Conservation (phyloP, 2,329 filamentous ascomycete species). For the Pseudogymnoascus sp. region DNA sequence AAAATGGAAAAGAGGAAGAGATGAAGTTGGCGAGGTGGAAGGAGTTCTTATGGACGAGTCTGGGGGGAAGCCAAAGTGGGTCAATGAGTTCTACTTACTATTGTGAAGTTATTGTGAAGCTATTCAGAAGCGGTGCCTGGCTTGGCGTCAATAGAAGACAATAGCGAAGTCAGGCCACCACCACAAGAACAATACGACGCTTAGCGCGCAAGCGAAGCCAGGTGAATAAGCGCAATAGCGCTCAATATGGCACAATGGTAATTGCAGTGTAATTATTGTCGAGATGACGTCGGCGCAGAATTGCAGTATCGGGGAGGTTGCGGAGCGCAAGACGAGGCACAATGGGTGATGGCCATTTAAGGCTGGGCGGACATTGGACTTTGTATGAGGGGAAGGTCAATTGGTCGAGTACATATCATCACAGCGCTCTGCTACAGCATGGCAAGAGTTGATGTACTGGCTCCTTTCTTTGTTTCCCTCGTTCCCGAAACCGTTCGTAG, state of each 20-base stretch:
- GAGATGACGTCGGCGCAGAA: not conserved
- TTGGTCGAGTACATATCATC: slow-evolving; percentile 4
- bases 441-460: not conserved
- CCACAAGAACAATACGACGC: not conserved
- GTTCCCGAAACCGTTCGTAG: not conserved
- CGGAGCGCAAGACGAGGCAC: not conserved
- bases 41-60: not conserved
- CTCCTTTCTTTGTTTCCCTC: slow-evolving; percentile 1
- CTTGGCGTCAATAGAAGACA: slow-evolving; percentile 5
- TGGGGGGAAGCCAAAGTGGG: not conserved
- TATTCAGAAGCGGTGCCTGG: slow-evolving; percentile 11
- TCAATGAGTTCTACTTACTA: slow-evolving; percentile 12
- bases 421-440: not conserved
- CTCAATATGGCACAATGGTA: slow-evolving; percentile 7
- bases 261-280: not conserved
- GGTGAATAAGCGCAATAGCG: not conserved
- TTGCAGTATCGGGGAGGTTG: not conserved
- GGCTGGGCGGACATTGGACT: not conserved
- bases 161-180: slow-evolving; percentile 10
- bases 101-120: slow-evolving; percentile 15
- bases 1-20: not conserved
- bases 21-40: not conserved
- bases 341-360: not conserved
- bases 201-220: not conserved
- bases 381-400: slow-evolving; percentile 1